Evolutionary conservation across 208 protist genomes (phyloP).

Genomic region (Kentomonas sorsogonicus): DNA sequence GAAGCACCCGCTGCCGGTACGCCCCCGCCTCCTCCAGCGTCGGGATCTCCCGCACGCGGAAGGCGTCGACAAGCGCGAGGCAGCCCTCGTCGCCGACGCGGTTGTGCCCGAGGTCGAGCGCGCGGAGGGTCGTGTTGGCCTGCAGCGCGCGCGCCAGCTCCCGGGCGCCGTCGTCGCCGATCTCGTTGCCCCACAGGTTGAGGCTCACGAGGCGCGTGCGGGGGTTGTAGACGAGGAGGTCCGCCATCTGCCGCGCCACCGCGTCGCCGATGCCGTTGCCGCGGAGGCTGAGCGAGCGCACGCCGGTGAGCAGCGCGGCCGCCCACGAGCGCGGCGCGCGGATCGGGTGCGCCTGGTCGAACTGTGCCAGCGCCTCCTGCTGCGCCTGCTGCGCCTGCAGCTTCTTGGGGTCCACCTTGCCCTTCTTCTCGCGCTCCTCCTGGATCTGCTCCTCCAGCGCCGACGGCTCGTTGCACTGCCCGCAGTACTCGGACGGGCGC

Average conservation of each 20-base stretch:
- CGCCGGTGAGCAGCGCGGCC: conserved; percentile 62
- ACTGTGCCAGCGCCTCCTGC: conserved; percentile 44
- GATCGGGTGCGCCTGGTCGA: conserved; percentile 64
- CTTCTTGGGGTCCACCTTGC: conserved; percentile 78
- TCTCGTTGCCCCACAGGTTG: conserved; percentile 85
- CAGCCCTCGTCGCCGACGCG: conserved; percentile 64
- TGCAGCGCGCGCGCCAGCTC: conserved; percentile 52
- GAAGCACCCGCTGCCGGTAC: conserved; percentile 45
- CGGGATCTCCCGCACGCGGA: conserved; percentile 63
- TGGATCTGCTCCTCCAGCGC: conserved; percentile 60
- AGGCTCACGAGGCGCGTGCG: conserved; percentile 70
- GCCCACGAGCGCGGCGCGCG: conserved; percentile 61
- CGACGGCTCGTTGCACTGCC: conserved; percentile 48
- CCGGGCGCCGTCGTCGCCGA: conserved; percentile 61
- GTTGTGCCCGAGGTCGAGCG: conserved; percentile 83
- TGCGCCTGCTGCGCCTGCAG: conserved; percentile 67
- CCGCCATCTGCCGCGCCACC: conserved; percentile 32
- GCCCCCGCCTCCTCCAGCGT: conserved; percentile 37
- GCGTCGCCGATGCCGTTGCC: conserved; percentile 78
- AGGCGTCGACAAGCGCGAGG: conserved; percentile 48
- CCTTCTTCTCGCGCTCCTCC: conserved; percentile 76
- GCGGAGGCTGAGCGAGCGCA: conserved; percentile 71
- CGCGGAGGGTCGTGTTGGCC: conserved; percentile 49
- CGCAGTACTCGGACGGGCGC: conserved; percentile 64
- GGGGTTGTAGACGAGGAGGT: conserved; percentile 39